A percentile compares a stretch with the other conserved stretches of the same genome.
phyloP scores from a whole-genome alignment of 78 protist genomes.

The Bodo saltans region DNA sequence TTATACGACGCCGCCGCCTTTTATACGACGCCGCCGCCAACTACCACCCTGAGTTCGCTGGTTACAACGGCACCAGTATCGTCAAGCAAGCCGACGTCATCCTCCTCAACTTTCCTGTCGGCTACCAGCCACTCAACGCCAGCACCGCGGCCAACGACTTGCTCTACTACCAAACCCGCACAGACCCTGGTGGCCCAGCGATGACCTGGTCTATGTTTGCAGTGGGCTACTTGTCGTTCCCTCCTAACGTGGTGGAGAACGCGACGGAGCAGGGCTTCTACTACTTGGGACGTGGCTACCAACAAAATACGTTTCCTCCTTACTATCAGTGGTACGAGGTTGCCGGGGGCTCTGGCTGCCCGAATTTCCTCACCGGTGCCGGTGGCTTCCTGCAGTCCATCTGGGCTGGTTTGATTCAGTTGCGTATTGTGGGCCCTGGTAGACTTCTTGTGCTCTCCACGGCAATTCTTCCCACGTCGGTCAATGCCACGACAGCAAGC shows the following conservation, averaged over 20 bases:
- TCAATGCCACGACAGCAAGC: too few relatives aligned
- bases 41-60: too few relatives aligned
- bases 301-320: neutral
- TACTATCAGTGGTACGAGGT: neutral
- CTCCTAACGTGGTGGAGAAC: neutral
- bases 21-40: too few relatives aligned
- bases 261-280: conserved; percentile 17
- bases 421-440: too few relatives aligned
- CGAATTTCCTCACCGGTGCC: conserved; percentile 32
- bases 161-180: neutral
- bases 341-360: neutral
- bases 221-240: conserved; percentile 38
- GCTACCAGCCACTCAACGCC: neutral
- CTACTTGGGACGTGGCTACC: neutral
- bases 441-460: too few relatives aligned
- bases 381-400: conserved; percentile 32
- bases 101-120: conserved; percentile 36
- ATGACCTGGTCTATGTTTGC: conserved; percentile 41
- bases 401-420: neutral
- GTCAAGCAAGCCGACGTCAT: conserved; percentile 56
- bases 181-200: conserved; percentile 34
- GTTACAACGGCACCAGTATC: neutral
- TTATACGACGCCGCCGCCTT: too few relatives aligned
- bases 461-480: too few relatives aligned
- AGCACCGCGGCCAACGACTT: conserved; percentile 19